phyloP scores from a whole-genome alignment of 257 asterid genomes.

The Solanum infundibuliforme region DNA sequence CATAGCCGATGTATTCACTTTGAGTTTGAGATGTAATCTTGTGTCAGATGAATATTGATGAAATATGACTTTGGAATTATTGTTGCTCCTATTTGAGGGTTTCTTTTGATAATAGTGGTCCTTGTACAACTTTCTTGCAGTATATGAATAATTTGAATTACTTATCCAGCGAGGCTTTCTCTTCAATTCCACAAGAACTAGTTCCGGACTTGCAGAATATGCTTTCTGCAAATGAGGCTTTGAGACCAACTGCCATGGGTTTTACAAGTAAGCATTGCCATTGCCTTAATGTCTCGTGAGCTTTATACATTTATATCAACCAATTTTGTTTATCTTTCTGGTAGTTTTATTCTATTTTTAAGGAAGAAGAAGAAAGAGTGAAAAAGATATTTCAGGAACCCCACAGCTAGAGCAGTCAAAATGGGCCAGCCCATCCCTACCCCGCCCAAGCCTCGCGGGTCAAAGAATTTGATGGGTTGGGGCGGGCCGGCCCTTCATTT shows the following conservation, averaged over 20 bases:
- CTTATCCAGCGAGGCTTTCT: constrained; percentile 70
- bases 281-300: neutral
- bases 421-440: too few relatives aligned
- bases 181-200: constrained; percentile 71
- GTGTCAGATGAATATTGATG: neutral
- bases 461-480: too few relatives aligned
- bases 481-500: too few relatives aligned
- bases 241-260: constrained; percentile 77
- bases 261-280: constrained; percentile 50
- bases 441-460: too few relatives aligned
- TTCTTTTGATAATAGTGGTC: constrained; percentile 14
- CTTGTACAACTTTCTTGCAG: constrained; percentile 45
- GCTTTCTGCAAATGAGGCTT: constrained; percentile 68
- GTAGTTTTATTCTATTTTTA: neutral
- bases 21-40: neutral
- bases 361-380: neutral
- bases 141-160: constrained; percentile 82
- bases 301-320: neutral
- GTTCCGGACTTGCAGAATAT: constrained; percentile 74
- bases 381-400: neutral
- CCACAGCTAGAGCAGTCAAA: neutral
- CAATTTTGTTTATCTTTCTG: neutral
- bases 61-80: neutral
- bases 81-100: neutral
- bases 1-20: neutral